phyloP scores from a whole-genome alignment of 2,329 filamentous ascomycete species.

The Truncatella angustata region DNA sequence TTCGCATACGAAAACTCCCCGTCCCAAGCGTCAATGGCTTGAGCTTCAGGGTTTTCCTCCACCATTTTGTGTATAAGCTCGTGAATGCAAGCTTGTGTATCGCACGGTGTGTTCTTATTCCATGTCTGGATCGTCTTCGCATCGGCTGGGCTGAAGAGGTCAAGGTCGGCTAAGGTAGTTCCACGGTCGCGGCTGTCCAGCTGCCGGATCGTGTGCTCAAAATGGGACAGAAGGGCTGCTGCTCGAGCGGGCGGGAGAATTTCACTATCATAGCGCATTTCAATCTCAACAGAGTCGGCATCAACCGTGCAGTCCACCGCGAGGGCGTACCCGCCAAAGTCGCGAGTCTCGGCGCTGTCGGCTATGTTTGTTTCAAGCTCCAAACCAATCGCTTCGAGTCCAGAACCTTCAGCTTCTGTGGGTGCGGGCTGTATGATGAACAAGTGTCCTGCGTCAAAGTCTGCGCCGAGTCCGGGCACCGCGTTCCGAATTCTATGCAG shows the following conservation, averaged over 20 bases:
- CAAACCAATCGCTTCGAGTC: not conserved
- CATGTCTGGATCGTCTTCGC: not conserved
- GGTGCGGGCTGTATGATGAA: slow-evolving; percentile 1
- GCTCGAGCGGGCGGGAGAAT: not conserved
- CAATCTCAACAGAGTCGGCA: not conserved
- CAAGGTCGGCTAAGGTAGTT: not conserved
- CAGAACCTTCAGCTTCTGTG: not conserved
- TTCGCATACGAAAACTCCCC: slow-evolving; percentile 26
- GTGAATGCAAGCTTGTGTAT: not conserved
- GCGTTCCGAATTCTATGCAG: not conserved
- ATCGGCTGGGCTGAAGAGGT: not conserved
- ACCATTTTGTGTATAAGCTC: not conserved
- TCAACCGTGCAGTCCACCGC: slow-evolving; percentile 3
- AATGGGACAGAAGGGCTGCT: not conserved
- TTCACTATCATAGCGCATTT: not conserved
- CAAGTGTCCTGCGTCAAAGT: slow-evolving; percentile 7
- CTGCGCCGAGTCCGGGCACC: not conserved
- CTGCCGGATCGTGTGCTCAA: not conserved
- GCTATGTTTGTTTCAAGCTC: not conserved
- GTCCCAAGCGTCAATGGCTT: slow-evolving; percentile 20
- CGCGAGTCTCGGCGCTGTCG: not conserved
- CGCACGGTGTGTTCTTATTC: not conserved
- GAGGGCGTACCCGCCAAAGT: slow-evolving; percentile 6
- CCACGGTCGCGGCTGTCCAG: not conserved
- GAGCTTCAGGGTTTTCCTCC: not conserved